Evolutionary conservation across 352 stramenopile species (phyloP), one percentile per base, ranked within the genome.

Genomic region (Phytophthora nicotianae): DNA sequence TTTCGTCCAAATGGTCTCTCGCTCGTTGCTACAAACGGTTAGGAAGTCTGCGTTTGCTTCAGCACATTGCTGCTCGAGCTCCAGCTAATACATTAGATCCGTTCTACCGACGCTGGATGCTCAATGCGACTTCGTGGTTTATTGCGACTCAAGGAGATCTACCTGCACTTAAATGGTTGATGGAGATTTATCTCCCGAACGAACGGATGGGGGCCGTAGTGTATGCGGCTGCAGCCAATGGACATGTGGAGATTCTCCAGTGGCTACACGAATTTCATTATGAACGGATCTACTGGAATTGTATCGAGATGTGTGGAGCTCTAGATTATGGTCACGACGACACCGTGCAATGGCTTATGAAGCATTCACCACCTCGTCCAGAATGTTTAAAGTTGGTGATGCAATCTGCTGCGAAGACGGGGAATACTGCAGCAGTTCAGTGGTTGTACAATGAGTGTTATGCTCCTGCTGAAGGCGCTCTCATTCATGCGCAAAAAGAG

Each of bases 321-420:
- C 27, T 72, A 33, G 58, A 76, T 14, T 83, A 86, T 35, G 64
- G 72, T 13, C 79, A 83, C n/a, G 43, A 81, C 10, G 29, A 66
- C 1, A 57, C 66, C 1, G 47, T 89, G 4, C 23, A 82, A 38
- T 91, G 75, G 74, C 74, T 89, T 4, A 7, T 13, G 37, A 43
- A 20, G 37, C 37, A 23, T 43, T 43, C 37, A 19, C 49, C 50
- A 47, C 63, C 58, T 63, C 50, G 57, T 13, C 29, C 38, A 9
- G 58, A 72, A 38, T 64, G 63, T 27, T 53, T 72, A 21, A 62
- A 58, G 14, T 23, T 65, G 21, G 65, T 69, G 33, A 62, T 73
- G 48, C 20, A 26, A 21, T 63, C 58, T 24, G 65, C 65, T 23
- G 59, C 46, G 4, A 65, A 65, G 21, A 33, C 47, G 10, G 59